Base-by-base conservation (phyloP, 176 grass and related monocot genomes). In the Rhipidocladum racemiflorum region DNA sequence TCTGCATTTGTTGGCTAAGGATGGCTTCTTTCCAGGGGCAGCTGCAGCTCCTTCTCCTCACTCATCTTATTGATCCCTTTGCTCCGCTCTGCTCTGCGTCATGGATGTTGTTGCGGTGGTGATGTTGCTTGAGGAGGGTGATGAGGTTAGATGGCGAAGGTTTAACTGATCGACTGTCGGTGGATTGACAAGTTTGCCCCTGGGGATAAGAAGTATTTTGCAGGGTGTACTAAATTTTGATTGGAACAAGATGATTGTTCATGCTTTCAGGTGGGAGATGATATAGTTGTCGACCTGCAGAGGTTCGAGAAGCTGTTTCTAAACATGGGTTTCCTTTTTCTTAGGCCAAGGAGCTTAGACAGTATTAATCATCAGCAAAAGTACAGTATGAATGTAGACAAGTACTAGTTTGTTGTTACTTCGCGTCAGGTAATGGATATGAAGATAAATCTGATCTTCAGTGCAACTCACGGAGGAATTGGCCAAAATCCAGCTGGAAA, bases 71-170 rank as follows among this genome's bases (percentile, higher is more conserved):
- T 72, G 54, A 72, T 48, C 67, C 65, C 36, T 24, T 29, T 44
- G 6, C 53, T 42, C 29, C n/a, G n/a, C n/a, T n/a, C n/a, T 75
- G 65, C 18, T 64, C 23, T 38, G 75, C 66, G 48, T 70, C n/a
- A 66, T 56, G 77, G 80, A 79, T 83, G 90, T 85, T 85, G 89
- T 24, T 81, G 64, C 61, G 81, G 68, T 85, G 89, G 81, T 78
- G 82, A 68, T 82, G 86, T 87, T 86, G 83, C 80, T 92, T 89
- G 66, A 56, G 17, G 63, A n/a, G 54, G 28, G 43, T 34, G 57
- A 51, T 67, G 68, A 44, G 57, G 27, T 77, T 28, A 36, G 90
- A 88, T 88, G 70, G 79, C 76, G 86, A 92, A 80, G 79, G 74
- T 78, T 55, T 77, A 86, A 76, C 90, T 57, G 79, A 86, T 34